Percentiles rank a stretch among this genome's conserved stretches.
Conservation (phyloP, 352 stramenopile genomes). For the Pythium aristosporum region DNA sequence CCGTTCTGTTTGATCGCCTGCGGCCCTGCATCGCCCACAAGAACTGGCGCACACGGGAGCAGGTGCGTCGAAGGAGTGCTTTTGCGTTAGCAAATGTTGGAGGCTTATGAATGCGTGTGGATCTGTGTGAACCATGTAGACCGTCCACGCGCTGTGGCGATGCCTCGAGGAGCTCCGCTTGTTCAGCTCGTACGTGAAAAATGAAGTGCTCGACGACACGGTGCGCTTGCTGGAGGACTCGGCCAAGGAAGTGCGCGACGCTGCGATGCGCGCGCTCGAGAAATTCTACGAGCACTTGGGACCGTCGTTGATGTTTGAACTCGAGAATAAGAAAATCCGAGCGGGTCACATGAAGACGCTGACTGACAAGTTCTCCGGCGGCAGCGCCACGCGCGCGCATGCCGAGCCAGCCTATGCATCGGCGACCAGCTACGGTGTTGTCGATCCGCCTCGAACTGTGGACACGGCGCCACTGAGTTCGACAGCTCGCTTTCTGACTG, state of each 20-base stretch:
- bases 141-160: slow-evolving; percentile 61
- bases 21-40: slow-evolving; percentile 58
- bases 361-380: slow-evolving; percentile 45
- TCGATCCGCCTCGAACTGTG: background rate
- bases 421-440: slow-evolving; percentile 3
- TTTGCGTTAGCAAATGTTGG: no score
- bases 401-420: background rate
- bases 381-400: background rate
- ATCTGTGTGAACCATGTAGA: slow-evolving; percentile 31
- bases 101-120: no score
- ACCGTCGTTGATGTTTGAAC: slow-evolving; percentile 57
- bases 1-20: slow-evolving; percentile 44
- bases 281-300: slow-evolving; percentile 74
- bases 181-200: slow-evolving; percentile 47
- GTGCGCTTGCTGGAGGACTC: slow-evolving; percentile 76
- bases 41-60: slow-evolving; percentile 83
- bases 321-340: slow-evolving; percentile 77
- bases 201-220: slow-evolving; percentile 60
- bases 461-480: slow-evolving; percentile 24
- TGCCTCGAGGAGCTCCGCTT: slow-evolving; percentile 54
- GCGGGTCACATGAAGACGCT: slow-evolving; percentile 76
- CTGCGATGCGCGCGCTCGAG: slow-evolving; percentile 62
- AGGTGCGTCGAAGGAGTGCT: slow-evolving; percentile 32
- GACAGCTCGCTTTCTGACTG: slow-evolving; percentile 26
- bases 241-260: slow-evolving; percentile 81